Percentiles rank a stretch among this genome's conserved stretches.
phyloP scores from a whole-genome alignment of 768 basidiomycete species.

The Collybia sp. region DNA sequence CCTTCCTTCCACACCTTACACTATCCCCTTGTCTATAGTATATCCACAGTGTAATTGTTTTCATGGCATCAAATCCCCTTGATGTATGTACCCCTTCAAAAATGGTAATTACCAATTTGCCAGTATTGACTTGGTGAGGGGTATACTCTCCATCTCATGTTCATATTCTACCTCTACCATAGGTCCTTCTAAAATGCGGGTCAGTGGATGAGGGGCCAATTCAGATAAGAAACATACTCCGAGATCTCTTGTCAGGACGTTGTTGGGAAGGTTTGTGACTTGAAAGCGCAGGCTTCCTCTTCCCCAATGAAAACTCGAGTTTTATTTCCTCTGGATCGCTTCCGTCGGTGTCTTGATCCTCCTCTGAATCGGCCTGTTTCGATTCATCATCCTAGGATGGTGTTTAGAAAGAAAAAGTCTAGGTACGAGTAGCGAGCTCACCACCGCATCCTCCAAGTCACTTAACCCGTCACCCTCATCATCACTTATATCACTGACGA shows the following conservation, averaged over 20 bases:
- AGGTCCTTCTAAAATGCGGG: slow-evolving; percentile 49
- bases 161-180: slow-evolving; percentile 97
- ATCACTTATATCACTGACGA: slow-evolving; percentile 71
- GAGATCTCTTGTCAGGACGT: slow-evolving; percentile 55
- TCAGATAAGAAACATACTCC: slow-evolving; percentile 38
- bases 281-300: slow-evolving; percentile 54
- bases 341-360: slow-evolving; percentile 35
- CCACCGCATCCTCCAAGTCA: slow-evolving; percentile 67
- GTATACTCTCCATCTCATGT: slow-evolving; percentile 75
- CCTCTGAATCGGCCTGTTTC: slow-evolving; percentile 39
- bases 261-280: slow-evolving; percentile 41
- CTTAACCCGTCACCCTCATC: slow-evolving; percentile 62
- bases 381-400: slow-evolving; percentile 27
- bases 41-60: no score
- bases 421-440: slow-evolving; percentile 26
- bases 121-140: slow-evolving; percentile 45
- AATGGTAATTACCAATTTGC: slow-evolving; percentile 43
- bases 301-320: slow-evolving; percentile 50
- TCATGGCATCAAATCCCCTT: neutral
- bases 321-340: slow-evolving; percentile 27
- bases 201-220: neutral
- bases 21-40: neutral
- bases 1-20: neutral
- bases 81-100: slow-evolving; percentile 1
- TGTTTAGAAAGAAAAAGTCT: neutral